phyloP scores from a whole-genome alignment of 495 filamentous ascomycete species.

The Penicillium fimorum region DNA sequence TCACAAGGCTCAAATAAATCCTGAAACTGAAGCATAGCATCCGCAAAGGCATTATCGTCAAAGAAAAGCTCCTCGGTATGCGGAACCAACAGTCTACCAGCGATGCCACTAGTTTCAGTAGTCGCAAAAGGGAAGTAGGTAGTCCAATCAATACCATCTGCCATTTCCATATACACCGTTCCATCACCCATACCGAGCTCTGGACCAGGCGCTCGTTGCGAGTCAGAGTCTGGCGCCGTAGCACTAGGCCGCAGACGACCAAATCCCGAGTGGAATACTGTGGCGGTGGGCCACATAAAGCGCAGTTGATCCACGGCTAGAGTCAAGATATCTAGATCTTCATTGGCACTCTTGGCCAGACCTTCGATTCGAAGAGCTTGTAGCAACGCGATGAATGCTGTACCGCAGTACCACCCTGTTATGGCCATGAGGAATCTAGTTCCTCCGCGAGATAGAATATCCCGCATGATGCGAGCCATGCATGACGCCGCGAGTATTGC shows the following conservation, averaged over 20 bases:
- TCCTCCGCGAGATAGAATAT: conserved; percentile 33
- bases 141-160: conserved; percentile 29
- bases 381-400: conserved; percentile 35
- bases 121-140: conserved; percentile 31
- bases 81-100: conserved; percentile 14
- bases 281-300: conserved; percentile 36
- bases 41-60: conserved; percentile 13
- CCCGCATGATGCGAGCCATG: conserved; percentile 33
- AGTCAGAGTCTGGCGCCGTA: conserved; percentile 1
- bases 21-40: conserved; percentile 17
- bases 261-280: conserved; percentile 33
- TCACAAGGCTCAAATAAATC: conserved; percentile 15
- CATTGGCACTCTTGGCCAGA: conserved; percentile 29
- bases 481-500: conserved; percentile 38
- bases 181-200: conserved; percentile 19
- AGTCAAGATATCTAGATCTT: conserved; percentile 32
- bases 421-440: conserved; percentile 40
- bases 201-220: conserved; percentile 10
- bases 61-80: conserved; percentile 18
- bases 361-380: conserved; percentile 30
- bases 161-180: conserved; percentile 12
- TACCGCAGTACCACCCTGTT: conserved; percentile 38
- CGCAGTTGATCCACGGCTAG: conserved; percentile 28
- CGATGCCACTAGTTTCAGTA: conserved; percentile 24
- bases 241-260: conserved; percentile 24